Evolutionary conservation across 164 flowering plant species (phyloP).

Genomic region (Litsea cubeba): DNA sequence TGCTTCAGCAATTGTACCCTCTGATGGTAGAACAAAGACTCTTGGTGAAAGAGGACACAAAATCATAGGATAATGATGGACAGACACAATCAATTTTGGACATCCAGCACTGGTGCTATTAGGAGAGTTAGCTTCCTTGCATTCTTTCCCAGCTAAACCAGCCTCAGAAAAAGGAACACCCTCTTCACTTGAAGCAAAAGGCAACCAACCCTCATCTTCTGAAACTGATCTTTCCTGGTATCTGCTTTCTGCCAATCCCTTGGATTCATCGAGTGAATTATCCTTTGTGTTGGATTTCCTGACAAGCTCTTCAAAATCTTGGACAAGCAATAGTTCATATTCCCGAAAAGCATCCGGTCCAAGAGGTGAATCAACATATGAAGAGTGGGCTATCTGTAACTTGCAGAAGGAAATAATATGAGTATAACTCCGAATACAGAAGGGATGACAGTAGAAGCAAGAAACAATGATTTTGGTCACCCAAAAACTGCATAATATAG

Average conservation of each 20-base stretch:
- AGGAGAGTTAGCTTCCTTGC: slow-evolving; percentile 19
- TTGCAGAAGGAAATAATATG: not conserved
- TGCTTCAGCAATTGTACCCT: slow-evolving; percentile 86
- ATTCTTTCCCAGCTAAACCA: slow-evolving; percentile 26
- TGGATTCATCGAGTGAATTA: slow-evolving; percentile 11
- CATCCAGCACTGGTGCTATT: slow-evolving; percentile 25
- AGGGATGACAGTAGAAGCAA: slow-evolving; percentile 2
- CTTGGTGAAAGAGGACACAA: slow-evolving; percentile 82
- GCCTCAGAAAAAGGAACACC: slow-evolving; percentile 26
- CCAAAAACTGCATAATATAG: not conserved
- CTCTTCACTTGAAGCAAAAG: slow-evolving; percentile 38
- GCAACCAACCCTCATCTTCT: slow-evolving; percentile 66
- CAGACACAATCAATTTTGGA: slow-evolving; percentile 54
- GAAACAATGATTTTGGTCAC: not conserved
- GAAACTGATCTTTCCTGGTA: slow-evolving; percentile 20
- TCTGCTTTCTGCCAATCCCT: slow-evolving; percentile 16
- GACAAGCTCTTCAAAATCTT: slow-evolving; percentile 82
- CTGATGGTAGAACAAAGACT: slow-evolving; percentile 88
- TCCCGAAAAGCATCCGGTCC: slow-evolving; percentile 97
- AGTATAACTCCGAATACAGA: slow-evolving; percentile 5
- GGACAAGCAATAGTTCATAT: slow-evolving; percentile 82
- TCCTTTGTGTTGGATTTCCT: slow-evolving; percentile 38
- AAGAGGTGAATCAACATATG: slow-evolving; percentile 86
- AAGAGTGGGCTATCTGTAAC: slow-evolving; percentile 73
- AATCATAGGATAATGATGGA: slow-evolving; percentile 87